Evolutionary conservation across 2,329 filamentous ascomycete genomes (phyloP).

Genomic region (Epichloe bromicola): DNA sequence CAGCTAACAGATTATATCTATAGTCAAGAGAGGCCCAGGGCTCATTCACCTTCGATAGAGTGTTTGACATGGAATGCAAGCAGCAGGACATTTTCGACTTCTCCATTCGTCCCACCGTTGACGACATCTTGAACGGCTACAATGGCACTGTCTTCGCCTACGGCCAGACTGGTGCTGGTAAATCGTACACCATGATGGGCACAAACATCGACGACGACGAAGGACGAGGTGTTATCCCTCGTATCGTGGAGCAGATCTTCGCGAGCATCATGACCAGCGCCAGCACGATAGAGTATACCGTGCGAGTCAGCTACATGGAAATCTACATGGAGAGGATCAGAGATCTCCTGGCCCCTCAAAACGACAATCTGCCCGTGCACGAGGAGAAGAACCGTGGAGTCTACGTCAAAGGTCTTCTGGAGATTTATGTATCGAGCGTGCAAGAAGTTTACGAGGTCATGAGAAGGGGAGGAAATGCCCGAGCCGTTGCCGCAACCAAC

Average conservation of each 20-base stretch:
- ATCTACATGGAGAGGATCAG: conserved; percentile 99
- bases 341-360: conserved; percentile 81
- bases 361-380: conserved; percentile 95
- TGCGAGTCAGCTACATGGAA: conserved; percentile 97
- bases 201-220: conserved; percentile 81
- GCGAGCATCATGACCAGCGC: conserved; percentile 86
- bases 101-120: conserved; percentile 88
- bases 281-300: conserved; percentile 94
- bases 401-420: conserved; percentile 87
- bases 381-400: conserved; percentile 94
- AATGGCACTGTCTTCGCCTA: conserved; percentile 99
- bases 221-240: conserved; percentile 85
- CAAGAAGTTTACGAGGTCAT: conserved; percentile 96
- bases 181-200: conserved; percentile 86
- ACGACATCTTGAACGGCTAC: conserved; percentile 97
- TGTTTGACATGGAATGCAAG: conserved; percentile 86
- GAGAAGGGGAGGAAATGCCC: conserved; percentile 76
- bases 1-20: conserved; percentile 13
- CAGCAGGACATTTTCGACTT: conserved; percentile 96
- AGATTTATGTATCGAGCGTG: conserved; percentile 91
- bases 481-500: conserved; percentile 92
- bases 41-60: conserved; percentile 90
- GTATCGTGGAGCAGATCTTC: conserved; percentile 96
- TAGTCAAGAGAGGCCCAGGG: conserved; percentile 75
- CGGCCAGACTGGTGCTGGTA: conserved; percentile 94